Evolutionary conservation across 257 asterid genomes (phyloP).

Genomic region (Ligustrum vulgare): DNA sequence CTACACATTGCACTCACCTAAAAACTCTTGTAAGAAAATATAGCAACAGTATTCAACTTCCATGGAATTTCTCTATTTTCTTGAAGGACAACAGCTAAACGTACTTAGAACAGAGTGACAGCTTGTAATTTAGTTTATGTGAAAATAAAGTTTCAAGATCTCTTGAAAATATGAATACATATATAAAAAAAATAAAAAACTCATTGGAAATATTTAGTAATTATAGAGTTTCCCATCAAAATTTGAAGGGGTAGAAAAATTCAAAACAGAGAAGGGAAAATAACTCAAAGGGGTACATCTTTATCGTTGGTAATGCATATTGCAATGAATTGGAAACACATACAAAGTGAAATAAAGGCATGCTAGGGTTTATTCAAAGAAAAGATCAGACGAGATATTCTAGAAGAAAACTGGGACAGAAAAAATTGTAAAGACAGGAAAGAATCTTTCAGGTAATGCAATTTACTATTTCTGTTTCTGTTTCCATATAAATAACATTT

Average conservation of each 20-base stretch:
- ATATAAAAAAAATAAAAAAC: neutral
- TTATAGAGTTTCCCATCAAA: neutral
- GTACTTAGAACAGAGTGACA: neutral
- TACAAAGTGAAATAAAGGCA: neutral
- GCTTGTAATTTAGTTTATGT: neutral
- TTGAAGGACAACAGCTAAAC: neutral
- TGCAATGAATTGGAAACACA: neutral
- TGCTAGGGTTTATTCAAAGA: neutral
- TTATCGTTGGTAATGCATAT: neutral
- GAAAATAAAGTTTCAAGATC: neutral
- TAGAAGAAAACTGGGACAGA: neutral
- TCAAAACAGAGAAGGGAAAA: neutral
- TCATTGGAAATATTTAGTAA: neutral
- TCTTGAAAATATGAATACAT: neutral
- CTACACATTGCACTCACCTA: neutral
- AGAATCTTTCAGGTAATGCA: neutral
- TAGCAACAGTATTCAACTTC: neutral
- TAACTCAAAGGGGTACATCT: conserved; percentile 3
- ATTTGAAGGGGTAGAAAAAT: neutral
- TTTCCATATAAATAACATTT: neutral
- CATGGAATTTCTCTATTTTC: neutral
- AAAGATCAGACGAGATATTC: neutral
- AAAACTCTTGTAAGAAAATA: neutral
- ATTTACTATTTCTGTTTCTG: neutral
- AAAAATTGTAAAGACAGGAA: neutral